Percentiles rank a stretch among this genome's conserved stretches.
Conservation (phyloP, 2,329 filamentous ascomycete genomes). For the Hirsutella rhossiliensis region DNA sequence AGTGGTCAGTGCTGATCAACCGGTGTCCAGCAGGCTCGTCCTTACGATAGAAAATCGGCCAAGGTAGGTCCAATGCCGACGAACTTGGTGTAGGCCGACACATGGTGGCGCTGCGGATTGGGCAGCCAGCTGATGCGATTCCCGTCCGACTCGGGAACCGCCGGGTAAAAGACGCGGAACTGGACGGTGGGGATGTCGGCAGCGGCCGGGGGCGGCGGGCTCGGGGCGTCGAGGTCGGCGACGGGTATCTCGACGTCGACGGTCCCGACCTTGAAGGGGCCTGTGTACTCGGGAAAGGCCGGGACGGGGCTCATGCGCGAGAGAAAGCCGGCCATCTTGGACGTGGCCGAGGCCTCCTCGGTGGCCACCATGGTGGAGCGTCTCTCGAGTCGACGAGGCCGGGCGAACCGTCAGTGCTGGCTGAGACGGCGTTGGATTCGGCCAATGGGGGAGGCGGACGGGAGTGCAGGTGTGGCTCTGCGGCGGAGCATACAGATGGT, state of each 20-base stretch:
- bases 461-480: not conserved
- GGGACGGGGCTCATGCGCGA: conserved; percentile 55
- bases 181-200: conserved; percentile 57
- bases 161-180: conserved; percentile 76
- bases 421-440: conserved; percentile 14
- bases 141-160: conserved; percentile 36
- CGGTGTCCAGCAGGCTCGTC: not conserved
- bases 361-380: conserved; percentile 7
- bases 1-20: not conserved
- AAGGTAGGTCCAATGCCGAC: conserved; percentile 50
- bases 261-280: conserved; percentile 67
- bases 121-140: conserved; percentile 66
- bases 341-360: conserved; percentile 8
- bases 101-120: conserved; percentile 59
- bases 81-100: conserved; percentile 67
- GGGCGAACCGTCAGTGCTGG: not conserved
- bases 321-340: conserved; percentile 34
- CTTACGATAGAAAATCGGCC: conserved; percentile 47
- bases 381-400: not conserved
- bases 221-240: conserved; percentile 41
- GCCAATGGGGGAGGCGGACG: not conserved
- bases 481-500: not conserved
- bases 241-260: conserved; percentile 71
- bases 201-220: conserved; percentile 39
- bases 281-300: conserved; percentile 61